Conservation (phyloP, 2,329 filamentous ascomycete genomes). For the Paecilomyces dactylethromorphus region DNA sequence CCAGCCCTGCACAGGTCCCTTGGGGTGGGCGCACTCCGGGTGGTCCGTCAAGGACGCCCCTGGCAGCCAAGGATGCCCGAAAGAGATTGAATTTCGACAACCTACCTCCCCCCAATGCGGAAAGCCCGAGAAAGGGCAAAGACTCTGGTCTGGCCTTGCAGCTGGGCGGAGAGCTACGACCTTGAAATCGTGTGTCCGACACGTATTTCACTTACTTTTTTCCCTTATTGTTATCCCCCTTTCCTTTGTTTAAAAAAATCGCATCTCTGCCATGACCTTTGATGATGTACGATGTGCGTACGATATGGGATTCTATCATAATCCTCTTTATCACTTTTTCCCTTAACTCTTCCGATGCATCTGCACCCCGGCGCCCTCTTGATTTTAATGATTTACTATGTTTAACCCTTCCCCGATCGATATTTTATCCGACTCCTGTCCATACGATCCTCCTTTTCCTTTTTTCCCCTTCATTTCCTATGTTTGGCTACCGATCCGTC, state of each 20-base stretch:
- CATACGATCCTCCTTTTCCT: not conserved
- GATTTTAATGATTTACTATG: constrained; percentile 4
- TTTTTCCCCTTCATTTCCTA: not conserved
- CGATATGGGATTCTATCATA: constrained; percentile 1
- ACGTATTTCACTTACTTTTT: constrained; percentile 1
- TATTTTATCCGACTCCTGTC: constrained; percentile 6
- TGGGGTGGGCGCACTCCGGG: constrained; percentile 60
- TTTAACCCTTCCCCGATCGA: constrained; percentile 2
- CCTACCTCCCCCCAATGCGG: constrained; percentile 50
- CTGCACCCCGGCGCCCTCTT: constrained; percentile 1
- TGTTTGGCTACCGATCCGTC: not conserved
- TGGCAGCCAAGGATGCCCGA: constrained; percentile 61
- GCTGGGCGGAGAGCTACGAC: constrained; percentile 57
- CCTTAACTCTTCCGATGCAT: not conserved
- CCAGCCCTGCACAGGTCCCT: constrained; percentile 81
- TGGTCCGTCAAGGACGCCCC: constrained; percentile 58
- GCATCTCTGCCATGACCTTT: constrained; percentile 6
- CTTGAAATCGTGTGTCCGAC: constrained; percentile 25
- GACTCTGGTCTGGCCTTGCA: constrained; percentile 56
- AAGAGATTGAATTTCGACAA: constrained; percentile 78
- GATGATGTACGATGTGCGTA: constrained; percentile 5
- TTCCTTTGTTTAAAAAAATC: not conserved
- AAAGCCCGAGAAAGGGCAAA: constrained; percentile 38
- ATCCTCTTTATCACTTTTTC: not conserved
- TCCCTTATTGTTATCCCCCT: not conserved